Evolutionary conservation across 345 rosid species (phyloP).

Genomic region (Noccaea bulbosa): DNA sequence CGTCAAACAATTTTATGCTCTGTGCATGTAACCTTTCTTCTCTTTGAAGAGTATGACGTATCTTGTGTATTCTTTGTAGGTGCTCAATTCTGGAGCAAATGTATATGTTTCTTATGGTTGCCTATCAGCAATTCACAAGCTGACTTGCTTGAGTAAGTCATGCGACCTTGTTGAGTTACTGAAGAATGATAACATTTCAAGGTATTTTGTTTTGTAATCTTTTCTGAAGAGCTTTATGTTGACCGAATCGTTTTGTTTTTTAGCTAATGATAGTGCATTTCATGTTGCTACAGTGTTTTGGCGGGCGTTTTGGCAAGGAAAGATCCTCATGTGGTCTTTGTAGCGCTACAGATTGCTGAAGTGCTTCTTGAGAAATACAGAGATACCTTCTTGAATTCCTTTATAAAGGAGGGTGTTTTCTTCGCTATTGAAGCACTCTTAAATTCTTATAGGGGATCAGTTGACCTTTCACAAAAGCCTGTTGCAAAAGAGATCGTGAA

Average conservation of each 20-base stretch:
- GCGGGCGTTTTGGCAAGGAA: conserved; percentile 85
- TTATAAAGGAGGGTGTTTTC: conserved; percentile 84
- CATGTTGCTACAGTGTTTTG: conserved; percentile 68
- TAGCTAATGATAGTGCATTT: conserved; percentile 33
- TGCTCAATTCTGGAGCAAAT: conserved; percentile 88
- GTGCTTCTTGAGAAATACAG: conserved; percentile 70
- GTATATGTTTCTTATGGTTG: conserved; percentile 78
- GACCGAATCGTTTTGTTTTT: conserved; percentile 30
- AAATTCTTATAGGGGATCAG: conserved; percentile 58
- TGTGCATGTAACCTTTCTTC: conserved; percentile 26
- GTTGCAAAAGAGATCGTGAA: conserved; percentile 53
- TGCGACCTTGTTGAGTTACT: conserved; percentile 70
- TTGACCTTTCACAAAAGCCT: conserved; percentile 54
- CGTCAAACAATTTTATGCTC: conserved; percentile 7
- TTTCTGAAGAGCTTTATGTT: conserved; percentile 49
- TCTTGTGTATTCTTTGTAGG: conserved; percentile 50
- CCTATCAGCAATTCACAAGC: conserved; percentile 70
- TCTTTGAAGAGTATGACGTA: conserved; percentile 23
- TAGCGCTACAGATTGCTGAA: conserved; percentile 74
- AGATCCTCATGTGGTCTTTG: conserved; percentile 76
- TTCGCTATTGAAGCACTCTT: conserved; percentile 73
- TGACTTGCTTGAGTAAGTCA: conserved; percentile 65
- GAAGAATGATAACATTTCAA: conserved; percentile 69
- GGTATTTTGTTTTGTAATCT: conserved; percentile 46
- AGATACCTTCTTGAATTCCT: conserved; percentile 63